Base-by-base conservation (phyloP, 1,284 basidiomycete species). In the Xerocomus minutiporus region DNA sequence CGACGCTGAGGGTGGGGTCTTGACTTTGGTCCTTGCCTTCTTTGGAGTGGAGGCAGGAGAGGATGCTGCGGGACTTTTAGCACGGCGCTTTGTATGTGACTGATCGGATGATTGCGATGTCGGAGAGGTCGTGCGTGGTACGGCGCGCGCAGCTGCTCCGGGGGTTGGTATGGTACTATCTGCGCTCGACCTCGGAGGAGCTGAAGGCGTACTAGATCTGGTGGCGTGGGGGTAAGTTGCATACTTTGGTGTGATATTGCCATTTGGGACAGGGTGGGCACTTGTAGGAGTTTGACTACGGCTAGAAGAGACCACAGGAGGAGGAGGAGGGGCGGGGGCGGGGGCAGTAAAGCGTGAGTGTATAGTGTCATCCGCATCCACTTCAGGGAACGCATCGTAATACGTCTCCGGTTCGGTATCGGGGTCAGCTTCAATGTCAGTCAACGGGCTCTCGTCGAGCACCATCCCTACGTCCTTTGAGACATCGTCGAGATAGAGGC, bases 401-500 rank as follows among this genome's bases (percentile, higher is more conserved):
- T 60, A 65, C 1, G 61, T 50, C 47, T 67, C 68, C 0, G 53
- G 42, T 13, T 71, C 69, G 32, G 50, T 53, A 26, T 69, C 65
- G n/a, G 48, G 39, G 28, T 79, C 79, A 5, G 71, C 72, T 40
- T 87, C 86, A 36, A 84, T 63, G 67, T 88, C 87, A 17, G 86
- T 87, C 48, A 79, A 70, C 6, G 88, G 87, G 53, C 69, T 71
- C 66, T 90, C 88, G 61, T 90, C 86, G 54, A 88, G 62, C 34
- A 90, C 84, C 58, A 75, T 76, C 23, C 68, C 75, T 13, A 73
- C 67, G 35, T 71, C 70, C 41, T 64, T 62, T 25, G 71, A 65
- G 38, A 79, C 78, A 36, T 86, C 82, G 55, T 89, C 86, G 51
- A 88, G 73, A 60, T 82, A 81, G 41, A 88, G 69, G 61, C 87